Evolutionary conservation across 2,329 filamentous ascomycete genomes (phyloP).

Genomic region (Xylaria multiplex): DNA sequence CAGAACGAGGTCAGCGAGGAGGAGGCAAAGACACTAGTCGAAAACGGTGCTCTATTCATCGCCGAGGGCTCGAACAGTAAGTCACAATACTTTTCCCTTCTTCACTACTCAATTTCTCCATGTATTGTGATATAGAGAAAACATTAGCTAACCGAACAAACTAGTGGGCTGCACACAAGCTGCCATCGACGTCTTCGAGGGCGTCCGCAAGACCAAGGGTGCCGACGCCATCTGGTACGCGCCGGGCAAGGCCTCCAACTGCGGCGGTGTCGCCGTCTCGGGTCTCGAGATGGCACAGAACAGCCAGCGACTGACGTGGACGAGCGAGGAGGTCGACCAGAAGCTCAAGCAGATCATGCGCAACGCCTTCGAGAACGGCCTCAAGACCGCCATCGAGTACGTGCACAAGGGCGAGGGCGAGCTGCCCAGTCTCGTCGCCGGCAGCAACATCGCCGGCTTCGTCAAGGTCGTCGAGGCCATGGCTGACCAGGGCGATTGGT

Average conservation of each 20-base stretch:
- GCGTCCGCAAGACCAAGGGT: slow-evolving; percentile 74
- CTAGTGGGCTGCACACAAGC: slow-evolving; percentile 91
- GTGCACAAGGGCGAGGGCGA: slow-evolving; percentile 74
- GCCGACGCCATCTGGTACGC: slow-evolving; percentile 88
- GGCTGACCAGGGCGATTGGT: slow-evolving; percentile 98
- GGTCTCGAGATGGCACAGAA: slow-evolving; percentile 99
- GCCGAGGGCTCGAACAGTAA: slow-evolving; percentile 92
- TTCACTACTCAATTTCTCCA: not conserved
- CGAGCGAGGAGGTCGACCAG: slow-evolving; percentile 85
- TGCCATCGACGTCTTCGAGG: slow-evolving; percentile 93
- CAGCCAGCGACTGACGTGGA: slow-evolving; percentile 85
- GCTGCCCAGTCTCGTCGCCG: slow-evolving; percentile 89
- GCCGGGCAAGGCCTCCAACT: slow-evolving; percentile 96
- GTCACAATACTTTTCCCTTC: not conserved
- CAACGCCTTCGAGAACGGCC: slow-evolving; percentile 87
- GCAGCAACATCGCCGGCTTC: slow-evolving; percentile 97
- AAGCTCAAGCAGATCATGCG: slow-evolving; percentile 97
- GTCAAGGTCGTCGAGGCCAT: slow-evolving; percentile 95
- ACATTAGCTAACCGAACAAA: slow-evolving; percentile 9
- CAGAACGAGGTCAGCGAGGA: slow-evolving; percentile 97
- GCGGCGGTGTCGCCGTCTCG: slow-evolving; percentile 95
- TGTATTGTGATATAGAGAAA: too few relatives aligned
- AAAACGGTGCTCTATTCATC: slow-evolving; percentile 81
- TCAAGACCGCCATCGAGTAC: slow-evolving; percentile 90
- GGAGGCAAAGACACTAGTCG: slow-evolving; percentile 85